Evolutionary conservation across 2,329 filamentous ascomycete genomes (phyloP).

Genomic region (Talaromyces pinophilus): DNA sequence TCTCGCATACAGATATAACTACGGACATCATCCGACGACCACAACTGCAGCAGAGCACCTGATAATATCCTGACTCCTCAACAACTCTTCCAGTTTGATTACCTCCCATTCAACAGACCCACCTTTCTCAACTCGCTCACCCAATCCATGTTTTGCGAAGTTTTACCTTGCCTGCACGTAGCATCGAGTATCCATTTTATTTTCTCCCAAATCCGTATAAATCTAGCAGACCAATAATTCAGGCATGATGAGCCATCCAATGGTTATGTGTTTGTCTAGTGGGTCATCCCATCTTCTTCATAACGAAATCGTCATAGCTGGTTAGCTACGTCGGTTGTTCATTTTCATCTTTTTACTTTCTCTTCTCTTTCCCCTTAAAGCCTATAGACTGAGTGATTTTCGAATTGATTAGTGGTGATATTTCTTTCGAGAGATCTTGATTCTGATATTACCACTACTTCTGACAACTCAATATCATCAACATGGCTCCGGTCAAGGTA

Average conservation of each 20-base stretch:
- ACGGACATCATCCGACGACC: neutral
- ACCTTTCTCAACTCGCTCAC: conserved; percentile 5
- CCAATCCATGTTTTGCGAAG: conserved; percentile 9
- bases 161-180: neutral
- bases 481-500: conserved; percentile 25
- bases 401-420: neutral
- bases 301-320: conserved; percentile 19
- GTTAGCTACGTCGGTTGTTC: neutral
- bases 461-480: neutral
- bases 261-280: neutral
- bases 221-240: neutral
- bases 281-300: conserved; percentile 9
- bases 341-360: neutral
- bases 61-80: neutral
- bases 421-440: neutral
- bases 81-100: neutral
- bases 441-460: neutral
- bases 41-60: neutral
- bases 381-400: neutral
- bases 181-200: conserved; percentile 5
- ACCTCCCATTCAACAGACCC: neutral
- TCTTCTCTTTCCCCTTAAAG: neutral
- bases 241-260: neutral
- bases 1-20: neutral
- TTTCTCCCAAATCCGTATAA: neutral